Evolutionary conservation across 441 rosid species (phyloP).

Genomic region (Adansonia grandidieri): DNA sequence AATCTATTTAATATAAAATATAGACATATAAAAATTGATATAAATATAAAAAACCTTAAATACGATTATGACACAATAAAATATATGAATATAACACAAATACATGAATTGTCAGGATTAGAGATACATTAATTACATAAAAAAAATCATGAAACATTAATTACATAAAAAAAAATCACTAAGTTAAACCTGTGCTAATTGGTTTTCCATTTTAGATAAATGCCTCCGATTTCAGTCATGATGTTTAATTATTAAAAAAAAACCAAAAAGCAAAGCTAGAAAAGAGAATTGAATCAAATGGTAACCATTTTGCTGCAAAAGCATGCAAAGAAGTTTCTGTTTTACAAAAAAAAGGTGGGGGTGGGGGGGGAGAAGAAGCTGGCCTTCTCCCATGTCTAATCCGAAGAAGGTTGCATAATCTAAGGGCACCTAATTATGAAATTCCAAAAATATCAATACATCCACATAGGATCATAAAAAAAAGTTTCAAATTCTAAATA

Average conservation of each 20-base stretch:
- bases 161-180: too few species aligned
- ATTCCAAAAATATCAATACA: constrained; percentile 5
- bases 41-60: too few species aligned
- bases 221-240: background rate
- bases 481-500: background rate
- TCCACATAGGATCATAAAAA: background rate
- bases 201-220: background rate
- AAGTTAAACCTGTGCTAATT: background rate
- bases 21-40: too few species aligned
- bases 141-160: too few species aligned
- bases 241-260: background rate
- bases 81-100: too few species aligned
- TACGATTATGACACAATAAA: too few species aligned
- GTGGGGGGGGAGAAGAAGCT: too few species aligned
- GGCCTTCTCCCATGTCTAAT: background rate
- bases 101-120: background rate
- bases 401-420: too few species aligned
- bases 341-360: background rate
- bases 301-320: background rate
- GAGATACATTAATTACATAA: background rate
- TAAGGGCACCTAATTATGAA: background rate
- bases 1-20: too few species aligned
- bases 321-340: background rate
- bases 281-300: background rate
- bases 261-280: background rate